These are phyloP conservation scores for Raphidocelis subcapitata DNA, from an alignment of 139 green algal genomes.

Conservation along the genomic window DNA sequence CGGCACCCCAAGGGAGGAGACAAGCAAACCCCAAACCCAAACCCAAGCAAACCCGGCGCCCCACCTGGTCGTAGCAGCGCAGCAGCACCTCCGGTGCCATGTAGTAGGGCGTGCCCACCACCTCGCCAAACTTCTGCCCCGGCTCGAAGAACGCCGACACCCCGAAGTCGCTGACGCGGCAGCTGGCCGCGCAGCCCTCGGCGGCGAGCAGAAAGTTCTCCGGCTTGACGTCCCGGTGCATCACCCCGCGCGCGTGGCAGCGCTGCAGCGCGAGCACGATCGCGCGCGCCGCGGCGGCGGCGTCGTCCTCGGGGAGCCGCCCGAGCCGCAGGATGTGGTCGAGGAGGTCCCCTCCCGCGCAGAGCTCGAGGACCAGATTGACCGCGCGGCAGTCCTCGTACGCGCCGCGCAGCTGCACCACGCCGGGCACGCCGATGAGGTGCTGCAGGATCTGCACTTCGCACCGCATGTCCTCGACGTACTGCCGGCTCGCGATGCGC, in stretches of 20 bases:
- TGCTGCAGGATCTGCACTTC: constrained; percentile 73
- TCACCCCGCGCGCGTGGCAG: constrained; percentile 65
- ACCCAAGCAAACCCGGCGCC: not conserved
- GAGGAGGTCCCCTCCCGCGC: constrained; percentile 92
- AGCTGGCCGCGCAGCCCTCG: not conserved
- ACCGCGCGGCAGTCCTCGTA: constrained; percentile 80
- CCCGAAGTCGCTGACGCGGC: constrained; percentile 74
- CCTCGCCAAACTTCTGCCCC: constrained; percentile 58
- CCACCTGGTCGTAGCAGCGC: constrained; percentile 38
- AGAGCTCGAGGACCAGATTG: constrained; percentile 90
- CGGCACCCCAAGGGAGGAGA: not conserved
- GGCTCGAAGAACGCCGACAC: constrained; percentile 66
- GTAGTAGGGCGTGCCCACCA: constrained; percentile 75
- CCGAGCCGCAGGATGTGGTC: constrained; percentile 62
- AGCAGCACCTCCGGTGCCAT: constrained; percentile 61
- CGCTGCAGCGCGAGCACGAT: constrained; percentile 25
- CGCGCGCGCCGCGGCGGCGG: constrained; percentile 11
- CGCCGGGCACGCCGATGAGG: constrained; percentile 32
- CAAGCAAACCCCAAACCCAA: not conserved
- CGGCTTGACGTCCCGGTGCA: constrained; percentile 87
- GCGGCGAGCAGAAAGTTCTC: constrained; percentile 79
- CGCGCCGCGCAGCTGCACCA: constrained; percentile 53
- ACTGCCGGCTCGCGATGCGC: constrained; percentile 36
- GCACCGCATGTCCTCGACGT: constrained; percentile 45
- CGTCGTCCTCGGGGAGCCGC: constrained; percentile 26